These are phyloP conservation scores for Starmerella vitae DNA, from an alignment of 805 yeast species.

Conservation along the genomic window DNA sequence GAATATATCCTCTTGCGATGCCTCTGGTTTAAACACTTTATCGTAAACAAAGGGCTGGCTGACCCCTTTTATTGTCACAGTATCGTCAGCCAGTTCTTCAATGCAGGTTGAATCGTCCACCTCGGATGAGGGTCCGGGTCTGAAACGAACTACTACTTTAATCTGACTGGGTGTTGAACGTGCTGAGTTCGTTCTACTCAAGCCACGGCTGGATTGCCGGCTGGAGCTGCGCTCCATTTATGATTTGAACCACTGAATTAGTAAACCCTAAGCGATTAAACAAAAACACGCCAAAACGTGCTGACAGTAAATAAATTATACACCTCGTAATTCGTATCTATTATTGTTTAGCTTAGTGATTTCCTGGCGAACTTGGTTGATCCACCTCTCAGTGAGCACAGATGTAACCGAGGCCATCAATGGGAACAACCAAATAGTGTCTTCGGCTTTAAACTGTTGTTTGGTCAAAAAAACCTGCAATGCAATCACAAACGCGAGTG, in stretches of 20 bases:
- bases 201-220: constrained; percentile 6
- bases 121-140: constrained; percentile 34
- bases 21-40: constrained; percentile 39
- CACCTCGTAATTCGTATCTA: constrained; percentile 24
- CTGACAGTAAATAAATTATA: constrained; percentile 9
- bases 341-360: constrained; percentile 9
- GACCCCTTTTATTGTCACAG: constrained; percentile 7
- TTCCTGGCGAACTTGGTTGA: constrained; percentile 19
- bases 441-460: constrained; percentile 20
- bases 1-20: constrained; percentile 47
- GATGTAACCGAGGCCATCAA: constrained; percentile 19
- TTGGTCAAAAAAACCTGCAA: constrained; percentile 18
- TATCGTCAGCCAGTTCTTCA: constrained; percentile 2
- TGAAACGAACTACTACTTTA: constrained; percentile 58
- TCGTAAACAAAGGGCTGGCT: constrained; percentile 43
- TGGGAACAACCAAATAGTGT: constrained; percentile 26
- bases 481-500: constrained; percentile 18
- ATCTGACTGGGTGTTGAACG: constrained; percentile 20
- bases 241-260: not conserved
- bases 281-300: not conserved
- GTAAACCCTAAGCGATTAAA: not conserved
- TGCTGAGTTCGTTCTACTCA: constrained; percentile 1
- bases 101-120: constrained; percentile 9
- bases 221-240: constrained; percentile 10
- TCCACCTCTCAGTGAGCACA: constrained; percentile 22